phyloP scores from a whole-genome alignment of 2,329 filamentous ascomycete genomes.

The Fusarium sororula region DNA sequence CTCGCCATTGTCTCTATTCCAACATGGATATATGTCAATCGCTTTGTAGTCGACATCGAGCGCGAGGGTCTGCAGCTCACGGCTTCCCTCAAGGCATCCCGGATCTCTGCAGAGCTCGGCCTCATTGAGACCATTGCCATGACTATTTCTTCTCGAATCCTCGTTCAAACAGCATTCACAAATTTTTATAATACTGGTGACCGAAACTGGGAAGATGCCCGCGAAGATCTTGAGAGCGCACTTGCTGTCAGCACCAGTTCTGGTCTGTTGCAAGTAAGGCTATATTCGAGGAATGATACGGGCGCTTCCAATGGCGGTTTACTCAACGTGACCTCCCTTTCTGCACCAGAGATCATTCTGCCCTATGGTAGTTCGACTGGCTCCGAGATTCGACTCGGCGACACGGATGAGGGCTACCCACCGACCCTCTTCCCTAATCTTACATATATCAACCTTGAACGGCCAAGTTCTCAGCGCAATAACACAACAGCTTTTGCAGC shows the following conservation, averaged over 20 bases:
- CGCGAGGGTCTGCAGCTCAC: constrained; percentile 75
- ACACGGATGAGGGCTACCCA: constrained; percentile 73
- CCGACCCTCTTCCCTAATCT: constrained; percentile 80
- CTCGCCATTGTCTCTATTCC: constrained; percentile 83
- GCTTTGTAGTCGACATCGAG: constrained; percentile 62
- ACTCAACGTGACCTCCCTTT: constrained; percentile 68
- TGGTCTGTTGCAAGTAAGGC: constrained; percentile 73
- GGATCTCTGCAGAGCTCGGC: constrained; percentile 80
- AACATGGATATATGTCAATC: constrained; percentile 69
- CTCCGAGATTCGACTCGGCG: constrained; percentile 66
- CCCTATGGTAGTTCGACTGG: constrained; percentile 70
- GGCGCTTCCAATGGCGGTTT: constrained; percentile 62
- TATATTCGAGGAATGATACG: constrained; percentile 75
- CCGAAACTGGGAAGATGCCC: constrained; percentile 68
- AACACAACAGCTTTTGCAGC: constrained; percentile 56
- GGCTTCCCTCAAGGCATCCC: constrained; percentile 85
- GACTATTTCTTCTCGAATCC: constrained; percentile 73
- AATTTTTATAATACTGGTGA: constrained; percentile 60
- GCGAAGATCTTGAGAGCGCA: constrained; percentile 75
- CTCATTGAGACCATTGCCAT: constrained; percentile 79
- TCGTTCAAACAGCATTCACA: constrained; percentile 64
- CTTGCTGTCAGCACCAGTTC: constrained; percentile 68
- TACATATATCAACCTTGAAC: constrained; percentile 64
- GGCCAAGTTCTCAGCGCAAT: constrained; percentile 52
- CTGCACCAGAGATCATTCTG: constrained; percentile 63